Evolutionary conservation across 2,329 filamentous ascomycete species (phyloP).

Genomic region (Biscogniauxia marginata): DNA sequence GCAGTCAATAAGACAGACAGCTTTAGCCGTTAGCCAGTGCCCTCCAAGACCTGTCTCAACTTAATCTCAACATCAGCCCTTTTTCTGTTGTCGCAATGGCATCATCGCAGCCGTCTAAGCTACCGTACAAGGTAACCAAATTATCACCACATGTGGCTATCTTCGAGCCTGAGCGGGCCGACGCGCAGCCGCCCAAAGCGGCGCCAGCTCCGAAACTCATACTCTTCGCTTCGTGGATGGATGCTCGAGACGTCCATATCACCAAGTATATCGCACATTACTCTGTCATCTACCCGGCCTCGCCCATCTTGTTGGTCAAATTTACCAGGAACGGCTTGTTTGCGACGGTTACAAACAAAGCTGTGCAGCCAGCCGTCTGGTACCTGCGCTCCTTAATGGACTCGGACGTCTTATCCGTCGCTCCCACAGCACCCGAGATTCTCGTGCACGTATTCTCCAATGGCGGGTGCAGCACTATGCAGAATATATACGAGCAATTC

Average conservation of each 20-base stretch:
- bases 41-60: neutral
- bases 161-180: constrained; percentile 23
- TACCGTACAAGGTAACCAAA: constrained; percentile 27
- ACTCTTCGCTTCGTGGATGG: constrained; percentile 51
- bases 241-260: constrained; percentile 48
- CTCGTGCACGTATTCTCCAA: constrained; percentile 54
- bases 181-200: constrained; percentile 2
- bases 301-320: constrained; percentile 47
- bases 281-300: constrained; percentile 43
- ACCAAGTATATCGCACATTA: constrained; percentile 50
- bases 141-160: constrained; percentile 28
- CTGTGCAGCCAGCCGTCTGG: constrained; percentile 40
- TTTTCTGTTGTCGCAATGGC: neutral
- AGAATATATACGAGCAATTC: constrained; percentile 38
- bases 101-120: constrained; percentile 7
- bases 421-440: constrained; percentile 33
- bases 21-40: too few relatives aligned
- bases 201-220: constrained; percentile 43
- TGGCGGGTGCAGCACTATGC: constrained; percentile 46
- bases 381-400: constrained; percentile 36
- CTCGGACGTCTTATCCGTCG: constrained; percentile 18
- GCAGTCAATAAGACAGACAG: neutral
- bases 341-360: constrained; percentile 29
- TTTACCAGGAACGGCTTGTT: constrained; percentile 38
- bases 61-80: neutral